Base-by-base conservation (phyloP, 208 protist genomes). In the Paratrypanosoma confusum region DNA sequence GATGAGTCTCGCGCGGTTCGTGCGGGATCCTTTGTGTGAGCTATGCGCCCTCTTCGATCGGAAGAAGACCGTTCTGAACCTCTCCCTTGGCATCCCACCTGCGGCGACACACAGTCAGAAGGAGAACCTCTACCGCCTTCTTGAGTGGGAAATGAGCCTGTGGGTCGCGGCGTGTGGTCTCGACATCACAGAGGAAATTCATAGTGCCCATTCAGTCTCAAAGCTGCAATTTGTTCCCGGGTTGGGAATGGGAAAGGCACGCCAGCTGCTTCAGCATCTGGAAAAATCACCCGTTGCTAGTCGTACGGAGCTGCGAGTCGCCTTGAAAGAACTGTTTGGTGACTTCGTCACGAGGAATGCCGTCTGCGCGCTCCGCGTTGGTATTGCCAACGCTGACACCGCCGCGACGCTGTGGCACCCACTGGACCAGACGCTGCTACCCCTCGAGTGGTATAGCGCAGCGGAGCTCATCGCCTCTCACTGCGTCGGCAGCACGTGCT, bases 141-240 rank as follows among this genome's bases (percentile, higher is more conserved):
- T 91, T 7, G 57, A 45, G 22, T 91, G 82, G 78, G 77, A 91
- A 38, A 85, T 88, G 72, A 75, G 63, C 24, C 57, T 91, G 29
- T 91, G 82, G 78, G 66, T 83, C 3, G 68, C 57, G 5, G 65
- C 54, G 14, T 57, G 51, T 25, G 82, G 82, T 1, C 42, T 83
- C 25, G 77, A 72, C 72, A 27, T 85, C 1, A 59, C 72, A 23
- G 68, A 87, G 38, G 65, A 65, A 26, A 27, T 76, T 5, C 64
- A 55, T 14, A 54, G 70, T 20, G 69, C 75, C 5, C 67, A 77
- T 37, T 63, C 57, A 22, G 61, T 50, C 2, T 58, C 72, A 2
- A 33, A 60, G 22, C 34, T 91, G 38, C 82, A 91, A 67, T 91
- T 91, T 44, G 49, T 91, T 10, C 54, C 78, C 3, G 82, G 82